Evolutionary conservation across 129 eudicot species (phyloP), one percentile per base, ranked within the genome.

Genomic region (Solidago caesia): DNA sequence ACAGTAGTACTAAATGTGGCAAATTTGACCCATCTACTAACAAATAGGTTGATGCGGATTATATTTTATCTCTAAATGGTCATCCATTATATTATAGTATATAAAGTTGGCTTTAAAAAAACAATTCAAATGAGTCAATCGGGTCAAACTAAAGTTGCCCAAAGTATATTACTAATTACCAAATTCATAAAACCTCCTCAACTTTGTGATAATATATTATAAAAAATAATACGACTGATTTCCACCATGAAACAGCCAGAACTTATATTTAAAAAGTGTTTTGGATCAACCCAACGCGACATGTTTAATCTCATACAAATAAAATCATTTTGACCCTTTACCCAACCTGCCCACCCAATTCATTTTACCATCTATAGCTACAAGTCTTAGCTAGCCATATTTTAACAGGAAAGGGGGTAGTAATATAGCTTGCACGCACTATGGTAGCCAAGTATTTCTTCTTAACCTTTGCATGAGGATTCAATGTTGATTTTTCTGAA

Each of bases 401-500:
- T 21, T 21, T 21, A 21, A 21, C 60, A 25, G 8, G 41, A 10
- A 12, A 21, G 4, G 65, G 8, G 15, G 33, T 14, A 15, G 25
- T 21, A 21, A 21, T 21, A 21, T 21, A 21, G 21, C 21, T 21
- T 21, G 21, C 21, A 21, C 21, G 21, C 21, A 21, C 21, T 41
- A 21, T 55, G 39, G 62, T 33, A 29, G 41, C 6, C 47, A 41
- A 13, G 51, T 27, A 71, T 25, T 56, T 52, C 0, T 21, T 33
- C 27, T 70, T 29, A 42, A 87, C 98, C 95, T 92, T 92, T 5
- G 98, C 98, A 86, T 85, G 69, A 68, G 98, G 98, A 63, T 89
- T 92, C 68, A 92, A 76, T 0, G 90, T 85, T 5, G 94, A 89
- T 68, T 88, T 92, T 74, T 92, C 98, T 26, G 97, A 87, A 44